Conservation (phyloP, 2,329 filamentous ascomycete genomes). For the Thelonectria olida region DNA sequence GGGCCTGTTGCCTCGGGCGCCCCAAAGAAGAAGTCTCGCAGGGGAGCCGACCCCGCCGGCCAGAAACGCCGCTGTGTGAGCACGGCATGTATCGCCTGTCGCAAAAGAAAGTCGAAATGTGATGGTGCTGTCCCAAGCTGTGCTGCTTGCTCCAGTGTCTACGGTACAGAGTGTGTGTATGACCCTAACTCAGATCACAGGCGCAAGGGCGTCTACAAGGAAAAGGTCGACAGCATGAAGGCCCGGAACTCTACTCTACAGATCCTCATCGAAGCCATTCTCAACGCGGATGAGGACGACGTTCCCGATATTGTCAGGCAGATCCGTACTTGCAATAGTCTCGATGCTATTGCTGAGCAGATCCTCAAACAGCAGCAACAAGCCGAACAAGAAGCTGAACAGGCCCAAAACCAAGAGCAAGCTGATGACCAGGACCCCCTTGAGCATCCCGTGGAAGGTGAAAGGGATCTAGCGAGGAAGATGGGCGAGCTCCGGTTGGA, state of each 20-base stretch:
- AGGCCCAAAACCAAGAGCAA: conserved; percentile 53
- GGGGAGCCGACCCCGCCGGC: conserved; percentile 55
- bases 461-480: conserved; percentile 87
- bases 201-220: conserved; percentile 95
- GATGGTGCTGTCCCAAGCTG: conserved; percentile 92
- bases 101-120: conserved; percentile 85
- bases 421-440: conserved; percentile 51
- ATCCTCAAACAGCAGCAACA: conserved; percentile 56
- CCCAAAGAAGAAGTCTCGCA: conserved; percentile 60
- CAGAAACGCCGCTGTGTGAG: conserved; percentile 82
- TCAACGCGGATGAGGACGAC: conserved; percentile 90
- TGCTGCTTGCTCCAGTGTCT: conserved; percentile 95
- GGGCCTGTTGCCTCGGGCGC: conserved; percentile 21
- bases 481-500: conserved; percentile 92
- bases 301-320: conserved; percentile 82
- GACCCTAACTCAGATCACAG: conserved; percentile 96
- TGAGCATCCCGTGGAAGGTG: conserved; percentile 61
- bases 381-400: conserved; percentile 46
- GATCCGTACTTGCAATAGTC: conserved; percentile 85
- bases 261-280: conserved; percentile 89
- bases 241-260: conserved; percentile 88
- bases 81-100: conserved; percentile 84
- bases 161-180: conserved; percentile 90
- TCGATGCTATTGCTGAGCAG: conserved; percentile 64
- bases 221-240: conserved; percentile 89